Conservation (phyloP, 148 eudicot species). For the Persicaria maculosa region DNA sequence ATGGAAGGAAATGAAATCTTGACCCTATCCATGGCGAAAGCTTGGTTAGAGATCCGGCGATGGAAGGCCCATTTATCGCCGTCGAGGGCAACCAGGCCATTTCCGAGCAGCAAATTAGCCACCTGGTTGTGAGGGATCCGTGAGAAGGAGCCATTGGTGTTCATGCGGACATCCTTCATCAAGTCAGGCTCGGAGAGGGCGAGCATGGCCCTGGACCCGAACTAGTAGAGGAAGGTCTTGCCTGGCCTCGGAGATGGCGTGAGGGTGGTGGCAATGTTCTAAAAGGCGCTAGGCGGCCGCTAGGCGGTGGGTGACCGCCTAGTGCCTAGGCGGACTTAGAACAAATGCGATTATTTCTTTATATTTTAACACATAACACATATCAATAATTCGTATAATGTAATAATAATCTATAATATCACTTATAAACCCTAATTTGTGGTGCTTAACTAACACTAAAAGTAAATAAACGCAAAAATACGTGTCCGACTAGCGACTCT, state of each 20-base stretch:
- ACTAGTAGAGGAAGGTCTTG: slow-evolving; percentile 63
- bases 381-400: too few relatives aligned
- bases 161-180: slow-evolving; percentile 53
- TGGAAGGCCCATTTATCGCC: slow-evolving; percentile 71
- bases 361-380: too few relatives aligned
- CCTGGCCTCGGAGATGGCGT: slow-evolving; percentile 16
- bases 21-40: slow-evolving; percentile 48
- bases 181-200: slow-evolving; percentile 50
- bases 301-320: too few relatives aligned
- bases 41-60: slow-evolving; percentile 56
- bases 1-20: neutral
- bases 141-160: slow-evolving; percentile 28
- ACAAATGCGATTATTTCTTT: too few relatives aligned
- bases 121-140: slow-evolving; percentile 42
- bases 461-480: too few relatives aligned
- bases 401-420: too few relatives aligned
- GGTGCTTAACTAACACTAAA: too few relatives aligned
- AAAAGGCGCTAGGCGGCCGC: too few relatives aligned
- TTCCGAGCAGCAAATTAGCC: slow-evolving; percentile 44
- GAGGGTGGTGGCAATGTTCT: too few relatives aligned
- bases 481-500: too few relatives aligned
- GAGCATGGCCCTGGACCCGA: slow-evolving; percentile 55
- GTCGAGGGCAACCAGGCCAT: slow-evolving; percentile 49
- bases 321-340: too few relatives aligned
- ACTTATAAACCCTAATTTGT: too few relatives aligned